Percentiles rank a stretch among this genome's conserved stretches.
These are phyloP conservation scores for Saussurea involucrata DNA, from an alignment of 129 eudicot species.

Conservation along the genomic window DNA sequence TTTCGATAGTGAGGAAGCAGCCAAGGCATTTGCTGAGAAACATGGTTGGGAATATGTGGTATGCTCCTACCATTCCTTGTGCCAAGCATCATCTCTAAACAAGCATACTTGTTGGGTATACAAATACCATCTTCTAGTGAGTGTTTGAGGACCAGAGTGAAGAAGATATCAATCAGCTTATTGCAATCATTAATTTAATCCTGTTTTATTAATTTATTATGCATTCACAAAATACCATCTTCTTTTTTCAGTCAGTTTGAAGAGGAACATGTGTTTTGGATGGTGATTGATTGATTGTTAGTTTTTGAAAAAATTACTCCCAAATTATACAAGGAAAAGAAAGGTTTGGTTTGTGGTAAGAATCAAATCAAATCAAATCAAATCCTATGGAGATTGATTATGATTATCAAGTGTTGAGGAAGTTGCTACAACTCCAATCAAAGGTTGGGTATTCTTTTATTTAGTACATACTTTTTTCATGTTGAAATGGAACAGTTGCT, in stretches of 20 bases:
- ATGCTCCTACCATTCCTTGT: conserved; percentile 6
- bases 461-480: not conserved
- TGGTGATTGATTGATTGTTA: conserved; percentile 8
- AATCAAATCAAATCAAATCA: too few relatives aligned
- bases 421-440: conserved; percentile 5
- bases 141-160: not conserved
- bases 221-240: not conserved
- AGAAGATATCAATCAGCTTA: not conserved
- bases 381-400: not conserved
- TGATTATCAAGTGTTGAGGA: not conserved
- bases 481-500: not conserved
- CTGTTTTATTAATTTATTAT: not conserved
- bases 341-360: not conserved
- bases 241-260: conserved; percentile 13
- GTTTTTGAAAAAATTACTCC: not conserved
- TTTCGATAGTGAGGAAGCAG: conserved; percentile 79
- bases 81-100: too few relatives aligned
- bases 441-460: conserved; percentile 27
- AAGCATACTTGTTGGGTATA: not conserved
- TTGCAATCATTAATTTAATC: not conserved
- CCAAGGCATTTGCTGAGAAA: conserved; percentile 72
- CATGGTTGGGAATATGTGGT: conserved; percentile 97
- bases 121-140: not conserved
- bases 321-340: not conserved
- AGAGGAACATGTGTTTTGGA: conserved; percentile 11